Evolutionary conservation across 257 asterid species (phyloP).

Genomic region (Plantago ovata): DNA sequence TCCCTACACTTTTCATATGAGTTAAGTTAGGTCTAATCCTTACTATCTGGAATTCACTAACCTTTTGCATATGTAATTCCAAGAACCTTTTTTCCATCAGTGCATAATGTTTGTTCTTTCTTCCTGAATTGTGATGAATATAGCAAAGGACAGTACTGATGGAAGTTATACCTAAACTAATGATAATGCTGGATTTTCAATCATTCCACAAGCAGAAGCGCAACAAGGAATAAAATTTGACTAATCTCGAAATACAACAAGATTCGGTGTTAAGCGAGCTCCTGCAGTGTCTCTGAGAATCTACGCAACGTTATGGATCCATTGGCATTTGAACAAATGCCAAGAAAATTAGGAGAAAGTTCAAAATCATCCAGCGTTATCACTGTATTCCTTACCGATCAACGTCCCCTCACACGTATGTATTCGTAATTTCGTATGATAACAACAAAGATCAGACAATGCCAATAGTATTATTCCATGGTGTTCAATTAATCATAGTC

Average conservation of each 20-base stretch:
- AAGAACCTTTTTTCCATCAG: neutral
- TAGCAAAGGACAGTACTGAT: neutral
- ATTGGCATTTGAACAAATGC: neutral
- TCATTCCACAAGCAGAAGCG: neutral
- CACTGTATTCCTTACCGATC: neutral
- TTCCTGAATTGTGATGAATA: neutral
- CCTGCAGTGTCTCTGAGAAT: neutral
- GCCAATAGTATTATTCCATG: neutral
- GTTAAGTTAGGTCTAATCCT: neutral
- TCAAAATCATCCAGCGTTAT: neutral
- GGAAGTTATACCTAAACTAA: neutral
- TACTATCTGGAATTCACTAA: slow-evolving; percentile 15
- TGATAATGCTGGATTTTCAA: neutral
- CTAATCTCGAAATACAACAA: slow-evolving; percentile 2
- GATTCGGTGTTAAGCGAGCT: neutral
- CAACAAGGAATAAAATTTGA: neutral
- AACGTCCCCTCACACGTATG: neutral
- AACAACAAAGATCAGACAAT: neutral
- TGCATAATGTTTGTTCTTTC: neutral
- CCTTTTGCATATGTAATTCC: neutral
- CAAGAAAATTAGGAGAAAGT: neutral
- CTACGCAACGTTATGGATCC: neutral
- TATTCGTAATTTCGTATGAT: neutral
- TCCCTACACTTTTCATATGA: slow-evolving; percentile 14
- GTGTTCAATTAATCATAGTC: neutral